phyloP scores from a whole-genome alignment of 2,329 filamentous ascomycete species.

The Verticillium alfalfae region DNA sequence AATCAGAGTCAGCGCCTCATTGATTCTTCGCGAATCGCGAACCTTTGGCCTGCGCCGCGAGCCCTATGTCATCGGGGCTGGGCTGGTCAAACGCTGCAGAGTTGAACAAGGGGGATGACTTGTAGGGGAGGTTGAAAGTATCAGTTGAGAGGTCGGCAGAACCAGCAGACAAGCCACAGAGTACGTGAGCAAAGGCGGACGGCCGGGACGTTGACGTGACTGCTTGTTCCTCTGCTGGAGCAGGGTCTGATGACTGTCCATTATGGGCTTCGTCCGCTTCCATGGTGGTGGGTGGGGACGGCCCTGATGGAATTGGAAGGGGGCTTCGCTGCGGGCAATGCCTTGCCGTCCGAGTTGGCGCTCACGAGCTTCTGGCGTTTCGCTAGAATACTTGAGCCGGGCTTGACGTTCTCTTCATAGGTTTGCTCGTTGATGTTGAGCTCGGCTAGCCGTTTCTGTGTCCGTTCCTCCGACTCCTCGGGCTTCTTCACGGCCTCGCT shows the following conservation, averaged over 20 bases:
- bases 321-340: neutral
- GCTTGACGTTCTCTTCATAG: constrained; percentile 10
- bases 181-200: constrained; percentile 52
- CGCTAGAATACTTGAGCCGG: constrained; percentile 10
- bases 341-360: constrained; percentile 1
- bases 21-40: constrained; percentile 53
- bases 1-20: constrained; percentile 48
- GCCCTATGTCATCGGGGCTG: constrained; percentile 86
- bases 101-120: constrained; percentile 41
- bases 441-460: constrained; percentile 22
- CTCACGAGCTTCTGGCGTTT: constrained; percentile 14
- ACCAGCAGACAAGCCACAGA: constrained; percentile 36
- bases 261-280: constrained; percentile 2
- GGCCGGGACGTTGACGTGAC: constrained; percentile 21
- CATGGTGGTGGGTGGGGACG: constrained; percentile 1
- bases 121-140: constrained; percentile 41
- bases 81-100: constrained; percentile 71
- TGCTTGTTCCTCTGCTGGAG: neutral
- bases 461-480: constrained; percentile 16
- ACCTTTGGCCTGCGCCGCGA: constrained; percentile 86
- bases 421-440: constrained; percentile 15
- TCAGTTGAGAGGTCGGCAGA: constrained; percentile 16
- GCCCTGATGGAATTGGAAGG: neutral
- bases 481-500: constrained; percentile 52
- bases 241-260: neutral